Evolutionary conservation across 1,284 basidiomycete species (phyloP).

Genomic region (Hymenochaete sp.): DNA sequence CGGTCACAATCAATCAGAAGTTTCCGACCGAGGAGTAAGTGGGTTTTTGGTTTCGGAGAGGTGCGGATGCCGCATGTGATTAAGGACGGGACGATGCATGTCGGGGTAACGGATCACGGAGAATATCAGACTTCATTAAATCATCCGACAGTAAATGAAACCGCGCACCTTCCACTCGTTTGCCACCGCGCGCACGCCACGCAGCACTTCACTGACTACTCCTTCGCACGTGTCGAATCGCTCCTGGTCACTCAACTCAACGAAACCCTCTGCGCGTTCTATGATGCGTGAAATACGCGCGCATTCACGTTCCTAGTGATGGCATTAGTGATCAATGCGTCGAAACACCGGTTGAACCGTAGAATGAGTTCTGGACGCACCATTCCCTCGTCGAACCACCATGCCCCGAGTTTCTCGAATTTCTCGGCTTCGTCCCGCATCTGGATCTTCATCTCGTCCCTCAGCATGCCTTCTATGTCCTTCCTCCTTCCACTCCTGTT

Average conservation of each 20-base stretch:
- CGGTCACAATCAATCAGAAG: not conserved
- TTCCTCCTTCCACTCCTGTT: too few relatives aligned
- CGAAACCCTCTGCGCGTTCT: conserved; percentile 62
- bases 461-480: too few relatives aligned
- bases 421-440: conserved; percentile 11
- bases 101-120: not conserved
- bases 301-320: conserved; percentile 35
- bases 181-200: conserved; percentile 57
- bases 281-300: conserved; percentile 39
- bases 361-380: conserved; percentile 37
- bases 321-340: not conserved
- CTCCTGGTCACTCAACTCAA: conserved; percentile 64
- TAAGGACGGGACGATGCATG: not conserved
- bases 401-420: conserved; percentile 37
- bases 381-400: conserved; percentile 60
- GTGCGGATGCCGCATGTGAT: too few relatives aligned
- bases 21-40: not conserved
- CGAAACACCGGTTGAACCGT: not conserved
- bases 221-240: conserved; percentile 72
- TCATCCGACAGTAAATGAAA: conserved; percentile 4
- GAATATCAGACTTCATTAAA: conserved; percentile 4
- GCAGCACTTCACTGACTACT: conserved; percentile 58
- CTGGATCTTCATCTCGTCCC: conserved; percentile 10
- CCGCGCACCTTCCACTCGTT: conserved; percentile 65
- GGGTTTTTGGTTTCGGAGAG: not conserved